Percentiles rank a stretch among this genome's conserved stretches.
These are phyloP conservation scores for Artemisia annua DNA, from an alignment of 129 eudicot genomes.

Conservation along the genomic window DNA sequence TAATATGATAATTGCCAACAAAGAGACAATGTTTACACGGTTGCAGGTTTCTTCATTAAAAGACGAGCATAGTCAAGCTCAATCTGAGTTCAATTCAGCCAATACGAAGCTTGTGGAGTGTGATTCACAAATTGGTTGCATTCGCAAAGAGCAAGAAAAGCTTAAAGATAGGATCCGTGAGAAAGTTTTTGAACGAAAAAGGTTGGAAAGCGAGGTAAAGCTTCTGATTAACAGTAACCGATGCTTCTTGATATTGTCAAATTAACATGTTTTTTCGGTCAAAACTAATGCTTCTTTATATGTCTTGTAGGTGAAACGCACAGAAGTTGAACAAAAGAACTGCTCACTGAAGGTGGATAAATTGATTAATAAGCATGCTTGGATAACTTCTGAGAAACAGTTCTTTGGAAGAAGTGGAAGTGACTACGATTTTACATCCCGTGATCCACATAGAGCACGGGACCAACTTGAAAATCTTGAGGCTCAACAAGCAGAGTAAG, in stretches of 20 bases:
- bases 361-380: conserved; percentile 73
- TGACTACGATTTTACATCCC: too few relatives aligned
- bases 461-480: too few relatives aligned
- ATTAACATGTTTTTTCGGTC: neutral
- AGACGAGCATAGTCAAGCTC: conserved; percentile 52
- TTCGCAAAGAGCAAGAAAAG: conserved; percentile 76
- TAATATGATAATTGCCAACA: too few relatives aligned
- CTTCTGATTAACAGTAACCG: too few relatives aligned
- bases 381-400: conserved; percentile 92
- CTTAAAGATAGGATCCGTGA: conserved; percentile 67
- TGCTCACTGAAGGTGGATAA: conserved; percentile 73
- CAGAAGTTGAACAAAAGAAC: conserved; percentile 92
- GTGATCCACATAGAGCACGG: too few relatives aligned
- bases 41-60: conserved; percentile 2
- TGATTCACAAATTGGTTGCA: conserved; percentile 70
- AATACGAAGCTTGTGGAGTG: conserved; percentile 72
- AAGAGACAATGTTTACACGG: too few relatives aligned
- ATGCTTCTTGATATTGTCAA: conserved; percentile 7
- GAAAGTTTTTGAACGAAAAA: conserved; percentile 69
- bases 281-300: neutral
- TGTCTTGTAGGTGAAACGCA: conserved; percentile 67
- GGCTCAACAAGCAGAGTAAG: too few relatives aligned
- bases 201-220: conserved; percentile 84
- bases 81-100: conserved; percentile 78
- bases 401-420: conserved; percentile 10